A percentile compares a stretch with the other conserved stretches of the same genome.
phyloP scores from a whole-genome alignment of 768 basidiomycete genomes.

The Trametes cubensis region DNA sequence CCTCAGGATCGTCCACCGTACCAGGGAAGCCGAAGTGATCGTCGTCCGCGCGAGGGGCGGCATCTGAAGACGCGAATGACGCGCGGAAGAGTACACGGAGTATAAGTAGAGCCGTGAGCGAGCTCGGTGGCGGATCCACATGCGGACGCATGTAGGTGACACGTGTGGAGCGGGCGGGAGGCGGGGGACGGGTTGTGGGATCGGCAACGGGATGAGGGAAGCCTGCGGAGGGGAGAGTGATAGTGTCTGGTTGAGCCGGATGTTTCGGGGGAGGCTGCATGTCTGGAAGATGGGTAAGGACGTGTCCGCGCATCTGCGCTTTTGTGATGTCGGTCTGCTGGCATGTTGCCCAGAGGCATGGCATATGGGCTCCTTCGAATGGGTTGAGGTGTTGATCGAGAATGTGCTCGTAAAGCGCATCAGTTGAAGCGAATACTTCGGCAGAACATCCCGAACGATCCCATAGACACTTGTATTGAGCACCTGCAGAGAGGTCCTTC shows the following conservation, averaged over 20 bases:
- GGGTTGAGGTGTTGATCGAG: constrained; percentile 55
- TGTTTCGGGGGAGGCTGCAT: constrained; percentile 57
- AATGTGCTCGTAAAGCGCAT: constrained; percentile 77
- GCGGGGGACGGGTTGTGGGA: constrained; percentile 69
- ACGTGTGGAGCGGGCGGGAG: constrained; percentile 67
- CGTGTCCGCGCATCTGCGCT: constrained; percentile 60
- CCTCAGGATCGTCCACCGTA: constrained; percentile 59
- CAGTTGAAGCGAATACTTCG: constrained; percentile 50
- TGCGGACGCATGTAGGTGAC: constrained; percentile 62
- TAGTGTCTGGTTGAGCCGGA: constrained; percentile 71
- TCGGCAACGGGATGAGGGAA: constrained; percentile 58
- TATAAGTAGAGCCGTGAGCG: constrained; percentile 80
- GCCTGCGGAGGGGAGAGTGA: constrained; percentile 63
- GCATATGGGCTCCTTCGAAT: constrained; percentile 45
- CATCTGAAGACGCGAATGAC: constrained; percentile 72
- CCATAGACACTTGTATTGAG: constrained; percentile 82
- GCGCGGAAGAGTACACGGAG: constrained; percentile 83
- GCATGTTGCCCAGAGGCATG: constrained; percentile 79
- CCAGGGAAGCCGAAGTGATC: constrained; percentile 94
- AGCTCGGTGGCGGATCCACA: constrained; percentile 67
- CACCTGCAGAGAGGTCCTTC: constrained; percentile 56
- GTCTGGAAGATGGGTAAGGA: constrained; percentile 76
- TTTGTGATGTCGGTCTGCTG: constrained; percentile 48
- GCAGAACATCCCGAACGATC: constrained; percentile 57
- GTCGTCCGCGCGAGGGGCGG: constrained; percentile 69